phyloP scores from a whole-genome alignment of 2,329 filamentous ascomycete species.

The Diaporthe velutina region DNA sequence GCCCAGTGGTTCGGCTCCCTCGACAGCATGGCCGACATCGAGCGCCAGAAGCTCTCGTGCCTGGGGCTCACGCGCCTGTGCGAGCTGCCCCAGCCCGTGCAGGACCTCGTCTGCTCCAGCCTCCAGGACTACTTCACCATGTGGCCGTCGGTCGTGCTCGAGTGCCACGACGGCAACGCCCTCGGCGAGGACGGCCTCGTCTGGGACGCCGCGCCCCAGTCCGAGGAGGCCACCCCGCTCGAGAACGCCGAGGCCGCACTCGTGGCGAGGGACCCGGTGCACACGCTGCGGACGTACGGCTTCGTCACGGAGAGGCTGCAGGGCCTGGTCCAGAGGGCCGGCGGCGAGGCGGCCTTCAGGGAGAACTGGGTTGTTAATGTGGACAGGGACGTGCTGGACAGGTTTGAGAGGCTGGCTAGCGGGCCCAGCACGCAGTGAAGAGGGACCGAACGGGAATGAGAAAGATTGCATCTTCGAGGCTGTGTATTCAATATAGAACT shows the following conservation, averaged over 20 bases:
- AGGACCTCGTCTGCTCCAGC: constrained; percentile 68
- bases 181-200: constrained; percentile 66
- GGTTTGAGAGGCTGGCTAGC: constrained; percentile 65
- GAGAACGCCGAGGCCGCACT: constrained; percentile 66
- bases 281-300: constrained; percentile 72
- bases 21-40: constrained; percentile 74
- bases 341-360: constrained; percentile 76
- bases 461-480: neutral
- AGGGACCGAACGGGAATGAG: neutral
- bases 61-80: constrained; percentile 80
- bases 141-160: constrained; percentile 79
- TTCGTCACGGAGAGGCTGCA: constrained; percentile 75
- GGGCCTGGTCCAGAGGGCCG: constrained; percentile 68
- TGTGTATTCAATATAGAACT: neutral
- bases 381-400: constrained; percentile 76
- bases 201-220: constrained; percentile 53
- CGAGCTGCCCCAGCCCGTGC: constrained; percentile 70
- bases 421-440: neutral
- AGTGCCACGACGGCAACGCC: constrained; percentile 72
- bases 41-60: constrained; percentile 78
- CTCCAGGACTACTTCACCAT: constrained; percentile 81
- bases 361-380: constrained; percentile 80
- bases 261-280: constrained; percentile 73
- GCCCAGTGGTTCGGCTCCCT: constrained; percentile 77
- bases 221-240: constrained; percentile 69